Base-by-base conservation (phyloP, 2,329 filamentous ascomycete genomes). In the Fusarium veterinarium region DNA sequence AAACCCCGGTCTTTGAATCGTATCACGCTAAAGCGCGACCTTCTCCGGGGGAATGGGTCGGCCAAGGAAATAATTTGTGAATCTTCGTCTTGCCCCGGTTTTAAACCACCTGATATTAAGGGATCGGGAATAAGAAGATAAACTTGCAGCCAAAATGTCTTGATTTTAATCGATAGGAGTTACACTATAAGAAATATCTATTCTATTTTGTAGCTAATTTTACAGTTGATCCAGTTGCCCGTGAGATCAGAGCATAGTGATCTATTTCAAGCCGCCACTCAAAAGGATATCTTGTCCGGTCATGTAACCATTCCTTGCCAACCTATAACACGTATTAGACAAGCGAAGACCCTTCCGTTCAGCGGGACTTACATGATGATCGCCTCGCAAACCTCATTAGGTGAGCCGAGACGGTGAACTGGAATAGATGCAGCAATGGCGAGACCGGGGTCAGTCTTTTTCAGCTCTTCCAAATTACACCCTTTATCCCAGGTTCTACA, bases 341-440 rank as follows among this genome's bases (percentile, higher is more conserved):
- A 10, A 25, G 25, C 25, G 25, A 25, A 25, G 25, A 6, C 25
- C 25, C 25, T 25, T 5, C 4, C 1, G 10, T 14, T 19, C 3
- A 30, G 4, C 9, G 1, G 2, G 31, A 78, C 80, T 74, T 52
- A 81, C 81, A 82, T 80, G 9, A 69, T 73, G 11, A 81, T 78
- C 12, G 81, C 76, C 23, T 78, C 80, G 13, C 79, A 75, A 16
- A 83, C 81, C 44, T 83, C 81, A 10, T 81, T 74, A 0, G 81
- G 80, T 2, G 73, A 60, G 7, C 81, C 81, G 8, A 83, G 60
- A 16, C 81, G 75, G 46, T 79, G 79, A 0, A 83, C 75, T 1
- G 81, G 81, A 8, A 83, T 75, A 19, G 77, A 77, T 0, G 78
- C 76, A 0, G 80, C 80, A 35, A 83, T 81, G 1, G 79, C 80